These are phyloP conservation scores for Serendipita sp. DNA, from an alignment of 768 basidiomycete genomes.

Conservation along the genomic window DNA sequence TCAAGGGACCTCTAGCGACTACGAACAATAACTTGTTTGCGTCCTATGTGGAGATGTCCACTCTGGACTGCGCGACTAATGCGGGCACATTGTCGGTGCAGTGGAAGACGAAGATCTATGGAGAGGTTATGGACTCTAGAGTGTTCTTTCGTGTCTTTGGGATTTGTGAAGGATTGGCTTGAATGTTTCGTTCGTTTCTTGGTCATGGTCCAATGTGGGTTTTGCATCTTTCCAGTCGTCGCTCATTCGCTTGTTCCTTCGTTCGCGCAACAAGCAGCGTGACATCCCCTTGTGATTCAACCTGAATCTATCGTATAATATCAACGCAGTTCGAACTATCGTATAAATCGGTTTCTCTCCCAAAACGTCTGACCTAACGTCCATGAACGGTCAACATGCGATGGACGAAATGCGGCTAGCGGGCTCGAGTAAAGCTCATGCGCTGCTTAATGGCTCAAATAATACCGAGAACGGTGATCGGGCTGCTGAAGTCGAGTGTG, in stretches of 20 bases:
- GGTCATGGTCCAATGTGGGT: too few species aligned
- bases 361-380: not conserved
- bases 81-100: not conserved
- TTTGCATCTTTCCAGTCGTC: too few species aligned
- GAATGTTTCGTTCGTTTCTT: too few species aligned
- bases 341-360: not conserved
- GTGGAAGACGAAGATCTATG: not conserved
- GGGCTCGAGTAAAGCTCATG: conserved; percentile 4
- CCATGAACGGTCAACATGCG: conserved; percentile 4
- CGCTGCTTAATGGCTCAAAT: not conserved
- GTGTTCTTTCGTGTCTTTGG: too few species aligned
- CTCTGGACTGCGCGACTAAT: too few species aligned
- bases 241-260: too few species aligned
- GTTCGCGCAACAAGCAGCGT: too few species aligned
- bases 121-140: too few species aligned
- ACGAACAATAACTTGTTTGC: not conserved
- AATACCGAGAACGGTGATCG: not conserved
- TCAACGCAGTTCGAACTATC: too few species aligned
- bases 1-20: conserved; percentile 27
- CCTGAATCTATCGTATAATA: too few species aligned
- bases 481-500: not conserved
- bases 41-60: conserved; percentile 3
- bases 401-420: not conserved
- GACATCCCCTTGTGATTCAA: too few species aligned
- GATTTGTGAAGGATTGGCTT: too few species aligned